Percentiles rank a stretch among this genome's conserved stretches.
phyloP scores from a whole-genome alignment of 1,284 basidiomycete genomes.

The Marasmius tenuissimus region DNA sequence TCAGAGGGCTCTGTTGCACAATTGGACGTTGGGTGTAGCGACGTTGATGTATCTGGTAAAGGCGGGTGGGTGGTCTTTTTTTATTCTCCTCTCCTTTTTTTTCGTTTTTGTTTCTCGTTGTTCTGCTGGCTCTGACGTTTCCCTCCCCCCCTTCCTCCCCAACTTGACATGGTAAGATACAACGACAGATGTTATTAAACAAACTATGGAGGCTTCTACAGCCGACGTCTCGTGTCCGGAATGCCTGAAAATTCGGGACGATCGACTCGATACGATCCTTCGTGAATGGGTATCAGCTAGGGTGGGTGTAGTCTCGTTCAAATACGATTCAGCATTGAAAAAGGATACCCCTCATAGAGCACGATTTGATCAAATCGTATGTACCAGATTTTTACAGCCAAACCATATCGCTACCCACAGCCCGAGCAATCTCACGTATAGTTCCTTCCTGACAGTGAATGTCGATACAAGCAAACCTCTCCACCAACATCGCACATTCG shows the following conservation, averaged over 20 bases:
- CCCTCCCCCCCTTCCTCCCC: too few relatives aligned
- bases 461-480: too few relatives aligned
- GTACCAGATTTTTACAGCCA: background rate
- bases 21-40: background rate
- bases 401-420: too few relatives aligned
- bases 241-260: background rate
- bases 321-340: background rate
- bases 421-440: too few relatives aligned
- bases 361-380: background rate
- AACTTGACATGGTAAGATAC: background rate
- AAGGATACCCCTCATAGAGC: background rate
- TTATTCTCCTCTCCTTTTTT: background rate
- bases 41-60: background rate
- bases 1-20: background rate
- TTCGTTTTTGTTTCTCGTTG: background rate
- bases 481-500: too few relatives aligned
- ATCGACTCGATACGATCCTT: background rate
- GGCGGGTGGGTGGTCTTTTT: background rate
- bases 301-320: background rate
- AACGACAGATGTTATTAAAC: background rate
- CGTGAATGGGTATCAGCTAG: background rate
- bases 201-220: background rate
- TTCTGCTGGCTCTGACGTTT: background rate
- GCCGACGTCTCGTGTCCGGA: background rate
- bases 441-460: too few relatives aligned